phyloP scores from a whole-genome alignment of 441 rosid species.

The Metrosideros polymorpha region DNA sequence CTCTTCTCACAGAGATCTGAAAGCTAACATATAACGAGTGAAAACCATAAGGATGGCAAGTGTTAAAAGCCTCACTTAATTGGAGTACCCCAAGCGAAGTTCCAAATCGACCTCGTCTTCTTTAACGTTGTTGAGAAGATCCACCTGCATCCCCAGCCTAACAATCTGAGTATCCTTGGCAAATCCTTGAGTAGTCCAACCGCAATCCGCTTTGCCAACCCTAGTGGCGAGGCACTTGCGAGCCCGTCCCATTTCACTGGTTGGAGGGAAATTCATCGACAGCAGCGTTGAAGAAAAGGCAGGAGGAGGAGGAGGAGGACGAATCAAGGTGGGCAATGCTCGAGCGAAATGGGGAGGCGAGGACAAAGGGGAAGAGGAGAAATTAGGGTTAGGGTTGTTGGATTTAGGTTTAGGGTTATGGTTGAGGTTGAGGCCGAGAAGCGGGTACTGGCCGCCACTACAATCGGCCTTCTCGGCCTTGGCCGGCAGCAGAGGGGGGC shows the following conservation, averaged over 20 bases:
- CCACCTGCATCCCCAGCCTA: conserved; percentile 72
- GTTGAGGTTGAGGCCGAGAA: conserved; percentile 31
- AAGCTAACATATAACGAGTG: neutral
- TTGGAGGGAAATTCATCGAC: conserved; percentile 12
- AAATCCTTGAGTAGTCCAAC: conserved; percentile 13
- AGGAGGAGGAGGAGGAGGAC: conserved; percentile 19
- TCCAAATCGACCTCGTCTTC: conserved; percentile 77
- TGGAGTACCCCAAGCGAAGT: conserved; percentile 77
- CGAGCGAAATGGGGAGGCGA: conserved; percentile 20
- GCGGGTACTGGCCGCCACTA: conserved; percentile 25
- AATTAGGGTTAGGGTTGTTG: neutral
- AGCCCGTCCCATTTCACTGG: conserved; percentile 15
- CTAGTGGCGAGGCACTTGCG: conserved; percentile 8
- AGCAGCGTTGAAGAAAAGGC: conserved; percentile 24
- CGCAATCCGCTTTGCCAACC: conserved; percentile 12
- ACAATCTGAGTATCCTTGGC: conserved; percentile 31
- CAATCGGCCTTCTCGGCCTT: neutral
- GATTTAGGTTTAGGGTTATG: conserved; percentile 59
- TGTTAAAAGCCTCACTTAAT: neutral
- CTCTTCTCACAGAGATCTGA: neutral
- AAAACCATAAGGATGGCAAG: neutral
- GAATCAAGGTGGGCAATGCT: conserved; percentile 3
- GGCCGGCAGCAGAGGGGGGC: conserved; percentile 18
- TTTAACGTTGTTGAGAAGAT: conserved; percentile 34
- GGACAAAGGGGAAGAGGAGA: conserved; percentile 18